Evolutionary conservation across 2,329 filamentous ascomycete species (phyloP).

Genomic region (Ceratocystis diversiconidia): DNA sequence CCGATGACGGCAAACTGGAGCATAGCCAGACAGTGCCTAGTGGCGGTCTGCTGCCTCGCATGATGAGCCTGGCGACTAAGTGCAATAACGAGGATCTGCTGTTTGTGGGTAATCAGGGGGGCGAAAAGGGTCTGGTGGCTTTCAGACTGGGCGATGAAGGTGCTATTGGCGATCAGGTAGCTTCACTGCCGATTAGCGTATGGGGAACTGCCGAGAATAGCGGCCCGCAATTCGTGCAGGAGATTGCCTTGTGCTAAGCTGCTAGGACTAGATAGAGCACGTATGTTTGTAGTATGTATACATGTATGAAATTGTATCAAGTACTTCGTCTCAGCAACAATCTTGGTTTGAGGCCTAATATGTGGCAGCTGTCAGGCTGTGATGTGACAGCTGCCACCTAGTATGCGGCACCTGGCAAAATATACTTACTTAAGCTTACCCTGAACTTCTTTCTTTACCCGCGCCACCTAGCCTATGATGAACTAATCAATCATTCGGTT

Average conservation of each 20-base stretch:
- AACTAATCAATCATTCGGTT: background rate
- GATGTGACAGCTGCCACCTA: background rate
- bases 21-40: conserved; percentile 26
- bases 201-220: conserved; percentile 5
- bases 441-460: background rate
- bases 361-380: background rate
- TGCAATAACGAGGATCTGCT: conserved; percentile 24
- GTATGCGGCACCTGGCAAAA: background rate
- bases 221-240: conserved; percentile 16
- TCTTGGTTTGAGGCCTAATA: background rate
- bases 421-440: background rate
- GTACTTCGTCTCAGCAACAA: background rate
- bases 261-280: background rate
- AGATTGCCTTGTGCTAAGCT: conserved; percentile 1
- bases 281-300: background rate
- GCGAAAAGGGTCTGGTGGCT: conserved; percentile 29
- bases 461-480: background rate
- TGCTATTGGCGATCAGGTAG: conserved; percentile 21
- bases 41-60: conserved; percentile 31
- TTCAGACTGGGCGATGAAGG: conserved; percentile 26
- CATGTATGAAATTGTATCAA: background rate
- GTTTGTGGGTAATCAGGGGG: conserved; percentile 36
- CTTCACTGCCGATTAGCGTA: conserved; percentile 10
- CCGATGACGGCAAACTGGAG: conserved; percentile 23
- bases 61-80: conserved; percentile 28